Percentiles rank a stretch among this genome's conserved stretches.
Evolutionary conservation across 2,329 filamentous ascomycete species (phyloP).

Genomic region (Pyricularia grisea): DNA sequence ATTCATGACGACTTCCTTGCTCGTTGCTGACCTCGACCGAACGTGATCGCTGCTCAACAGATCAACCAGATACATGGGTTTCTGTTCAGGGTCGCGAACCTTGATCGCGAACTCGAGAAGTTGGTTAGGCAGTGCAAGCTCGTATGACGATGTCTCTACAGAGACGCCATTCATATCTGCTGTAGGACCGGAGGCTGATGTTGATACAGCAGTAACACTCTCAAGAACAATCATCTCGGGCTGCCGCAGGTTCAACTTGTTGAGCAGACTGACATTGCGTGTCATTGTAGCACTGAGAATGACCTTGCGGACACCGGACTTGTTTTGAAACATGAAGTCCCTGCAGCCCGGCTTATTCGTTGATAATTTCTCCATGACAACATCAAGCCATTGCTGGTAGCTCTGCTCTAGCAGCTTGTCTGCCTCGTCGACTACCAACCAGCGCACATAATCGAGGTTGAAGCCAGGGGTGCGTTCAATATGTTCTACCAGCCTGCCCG

Average conservation of each 20-base stretch:
- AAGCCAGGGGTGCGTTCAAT: constrained; percentile 78
- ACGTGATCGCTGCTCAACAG: constrained; percentile 54
- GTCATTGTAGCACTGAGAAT: constrained; percentile 91
- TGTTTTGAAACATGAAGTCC: constrained; percentile 42
- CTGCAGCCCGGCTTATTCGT: constrained; percentile 35
- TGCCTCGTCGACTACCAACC: constrained; percentile 89
- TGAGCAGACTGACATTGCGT: constrained; percentile 70
- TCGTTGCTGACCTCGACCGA: constrained; percentile 6
- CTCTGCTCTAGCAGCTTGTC: constrained; percentile 86
- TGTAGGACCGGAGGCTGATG: constrained; percentile 2
- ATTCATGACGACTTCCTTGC: constrained; percentile 5
- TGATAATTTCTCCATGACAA: constrained; percentile 56
- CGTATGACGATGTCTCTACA: constrained; percentile 8
- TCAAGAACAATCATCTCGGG: constrained; percentile 73
- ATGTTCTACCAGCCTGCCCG: constrained; percentile 86
- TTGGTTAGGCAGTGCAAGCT: constrained; percentile 49
- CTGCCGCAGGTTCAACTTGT: constrained; percentile 59
- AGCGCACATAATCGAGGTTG: constrained; percentile 65
- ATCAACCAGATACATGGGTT: constrained; percentile 78
- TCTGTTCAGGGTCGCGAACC: constrained; percentile 59
- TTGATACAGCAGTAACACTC: constrained; percentile 9
- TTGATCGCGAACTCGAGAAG: constrained; percentile 59
- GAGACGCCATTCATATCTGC: constrained; percentile 28
- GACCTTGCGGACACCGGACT: constrained; percentile 61
- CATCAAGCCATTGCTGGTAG: constrained; percentile 81